Conservation (phyloP, 176 grass and related monocot genomes). For the barley (Hordeum vulgare) region MorexV3_pseudomolecules_assembly NC_058521.1:604211812-604212311, state of each 20-base stretch:
- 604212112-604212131: background rate
- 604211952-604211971: background rate
- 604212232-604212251: slow-evolving; percentile 8
- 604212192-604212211: background rate
- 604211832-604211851: background rate
- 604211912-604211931: background rate
- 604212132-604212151: too few relatives aligned
- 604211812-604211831: background rate
- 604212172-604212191: background rate
- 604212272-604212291: slow-evolving; percentile 57
- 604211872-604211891: background rate
- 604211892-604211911: background rate
- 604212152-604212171: background rate
- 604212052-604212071: background rate
- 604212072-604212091: background rate
- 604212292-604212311: slow-evolving; percentile 70
- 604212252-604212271: slow-evolving; percentile 54
- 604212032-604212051: background rate
- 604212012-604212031: background rate
- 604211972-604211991: background rate
- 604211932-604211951: background rate
- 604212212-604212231: background rate
- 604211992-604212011: background rate
- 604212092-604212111: background rate
- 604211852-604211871: background rate